Evolutionary conservation across 805 yeast genomes (phyloP).

Genomic region (Zygotorulaspora sp.): DNA sequence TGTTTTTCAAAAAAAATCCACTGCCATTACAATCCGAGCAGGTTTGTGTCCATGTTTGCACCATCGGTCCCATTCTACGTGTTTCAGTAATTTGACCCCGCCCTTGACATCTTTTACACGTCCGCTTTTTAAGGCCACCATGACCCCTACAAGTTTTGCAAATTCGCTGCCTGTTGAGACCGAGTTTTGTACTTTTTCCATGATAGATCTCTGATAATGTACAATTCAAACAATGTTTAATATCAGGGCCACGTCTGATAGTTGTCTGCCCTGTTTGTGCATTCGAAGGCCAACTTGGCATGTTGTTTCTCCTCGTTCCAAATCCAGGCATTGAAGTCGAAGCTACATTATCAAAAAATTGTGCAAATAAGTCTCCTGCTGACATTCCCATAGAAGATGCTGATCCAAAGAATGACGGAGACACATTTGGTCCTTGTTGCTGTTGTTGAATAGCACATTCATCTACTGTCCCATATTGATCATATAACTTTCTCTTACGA

Average conservation of each 20-base stretch:
- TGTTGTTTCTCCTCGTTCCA: background rate
- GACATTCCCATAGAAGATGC: constrained; percentile 14
- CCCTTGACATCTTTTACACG: constrained; percentile 42
- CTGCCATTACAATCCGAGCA: constrained; percentile 44
- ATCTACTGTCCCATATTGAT: constrained; percentile 42
- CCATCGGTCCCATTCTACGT: constrained; percentile 43
- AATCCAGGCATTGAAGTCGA: constrained; percentile 1
- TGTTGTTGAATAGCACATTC: constrained; percentile 19
- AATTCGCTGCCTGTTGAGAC: constrained; percentile 45
- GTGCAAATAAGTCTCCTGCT: constrained; percentile 32
- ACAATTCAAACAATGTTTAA: constrained; percentile 51
- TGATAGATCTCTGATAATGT: constrained; percentile 51
- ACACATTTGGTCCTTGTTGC: constrained; percentile 2
- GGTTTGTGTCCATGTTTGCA: constrained; percentile 41
- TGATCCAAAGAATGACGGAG: constrained; percentile 10
- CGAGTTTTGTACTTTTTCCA: constrained; percentile 55
- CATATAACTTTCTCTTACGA: constrained; percentile 46
- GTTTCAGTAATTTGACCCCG: constrained; percentile 40
- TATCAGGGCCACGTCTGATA: constrained; percentile 43
- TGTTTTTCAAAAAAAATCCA: constrained; percentile 35
- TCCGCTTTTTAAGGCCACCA: constrained; percentile 40
- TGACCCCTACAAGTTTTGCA: constrained; percentile 50
- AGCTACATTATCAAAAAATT: constrained; percentile 24
- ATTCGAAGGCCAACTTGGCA: background rate
- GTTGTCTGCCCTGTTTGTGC: background rate